Conservation (phyloP, 192 early-diverging fungal genomes). For the Backusella parvicylindrica region DNA sequence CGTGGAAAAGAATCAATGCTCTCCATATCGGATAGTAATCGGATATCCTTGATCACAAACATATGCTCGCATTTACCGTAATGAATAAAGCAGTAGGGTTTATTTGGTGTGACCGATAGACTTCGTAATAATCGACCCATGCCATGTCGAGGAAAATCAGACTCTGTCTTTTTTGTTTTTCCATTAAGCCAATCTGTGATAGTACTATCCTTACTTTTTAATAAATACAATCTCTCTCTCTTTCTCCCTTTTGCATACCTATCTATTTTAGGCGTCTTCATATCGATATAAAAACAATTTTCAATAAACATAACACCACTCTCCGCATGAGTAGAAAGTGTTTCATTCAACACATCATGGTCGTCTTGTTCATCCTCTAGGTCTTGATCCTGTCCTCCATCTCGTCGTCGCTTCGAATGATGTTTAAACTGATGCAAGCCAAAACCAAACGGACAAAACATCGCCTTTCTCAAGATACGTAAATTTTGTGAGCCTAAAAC, state of each 20-base stretch:
- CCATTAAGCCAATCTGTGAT: neutral
- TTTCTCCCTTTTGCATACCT: neutral
- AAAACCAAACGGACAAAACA: neutral
- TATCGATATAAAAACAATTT: neutral
- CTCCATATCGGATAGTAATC: neutral
- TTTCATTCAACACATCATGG: neutral
- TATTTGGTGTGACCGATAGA: neutral
- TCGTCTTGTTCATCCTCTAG: neutral
- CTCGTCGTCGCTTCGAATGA: neutral
- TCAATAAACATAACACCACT: neutral
- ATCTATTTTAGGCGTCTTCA: neutral
- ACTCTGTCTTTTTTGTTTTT: neutral
- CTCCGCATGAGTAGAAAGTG: neutral
- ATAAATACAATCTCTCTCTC: neutral
- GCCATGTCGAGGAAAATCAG: neutral
- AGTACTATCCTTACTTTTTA: neutral
- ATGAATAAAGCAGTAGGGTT: slow-evolving; percentile 9
- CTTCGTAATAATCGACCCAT: neutral
- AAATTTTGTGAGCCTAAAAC: neutral
- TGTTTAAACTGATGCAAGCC: neutral
- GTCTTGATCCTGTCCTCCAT: neutral
- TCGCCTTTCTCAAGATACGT: neutral
- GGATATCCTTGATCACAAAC: neutral
- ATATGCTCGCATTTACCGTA: slow-evolving; percentile 10
- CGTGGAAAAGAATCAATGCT: neutral